Evolutionary conservation across 2,329 filamentous ascomycete species (phyloP), one percentile per base, ranked within the genome.

Genomic region (Epicoccum sorghinum): DNA sequence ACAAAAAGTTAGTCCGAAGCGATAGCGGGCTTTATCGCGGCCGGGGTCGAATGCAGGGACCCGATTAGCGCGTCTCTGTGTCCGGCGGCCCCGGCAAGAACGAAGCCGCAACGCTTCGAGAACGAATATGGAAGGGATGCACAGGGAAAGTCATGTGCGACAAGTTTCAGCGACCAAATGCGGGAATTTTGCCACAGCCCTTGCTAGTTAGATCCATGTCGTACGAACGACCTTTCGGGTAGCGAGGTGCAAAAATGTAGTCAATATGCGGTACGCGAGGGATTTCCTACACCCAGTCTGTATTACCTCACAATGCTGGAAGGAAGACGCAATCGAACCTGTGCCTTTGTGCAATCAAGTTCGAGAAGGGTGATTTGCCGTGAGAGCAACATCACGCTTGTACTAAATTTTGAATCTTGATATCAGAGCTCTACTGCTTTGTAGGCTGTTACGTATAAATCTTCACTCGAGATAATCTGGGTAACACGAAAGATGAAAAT

Each of bases 21-120:
- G 52, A 55, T 55, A 55, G 36, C 45, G 46, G 45, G 40, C 41
- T 52, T 52, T 52, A 45, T 52, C 41, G 48, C 35, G 14, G 24
- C 52, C 32, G 46, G 46, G 46, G 46, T 37, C 30, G 3, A 30
- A 55, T 50, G 52, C 52, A 55, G 52, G 52, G 52, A 46, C 52
- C 45, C 30, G 36, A 18, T 23, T 49, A 49, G 51, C 46, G 45
- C 52, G n/a, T 35, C 24, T 10, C 33, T 39, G 29, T 25, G 29
- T 18, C 37, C 37, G 18, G 29, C 36, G 22, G 27, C 27, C 37
- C 36, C 51, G 45, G 36, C 32, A 7, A 45, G 40, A 44, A 30
- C 25, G 18, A 32, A 35, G 32, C 47, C 18, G 39, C 32, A 49
- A 42, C 33, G 40, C 32, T 44, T 47, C 25, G 25, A 23, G 33